A percentile compares a stretch with the other conserved stretches of the same genome.
Conservation (phyloP, 768 basidiomycete species). For the Rhodotorula babjevae region DNA sequence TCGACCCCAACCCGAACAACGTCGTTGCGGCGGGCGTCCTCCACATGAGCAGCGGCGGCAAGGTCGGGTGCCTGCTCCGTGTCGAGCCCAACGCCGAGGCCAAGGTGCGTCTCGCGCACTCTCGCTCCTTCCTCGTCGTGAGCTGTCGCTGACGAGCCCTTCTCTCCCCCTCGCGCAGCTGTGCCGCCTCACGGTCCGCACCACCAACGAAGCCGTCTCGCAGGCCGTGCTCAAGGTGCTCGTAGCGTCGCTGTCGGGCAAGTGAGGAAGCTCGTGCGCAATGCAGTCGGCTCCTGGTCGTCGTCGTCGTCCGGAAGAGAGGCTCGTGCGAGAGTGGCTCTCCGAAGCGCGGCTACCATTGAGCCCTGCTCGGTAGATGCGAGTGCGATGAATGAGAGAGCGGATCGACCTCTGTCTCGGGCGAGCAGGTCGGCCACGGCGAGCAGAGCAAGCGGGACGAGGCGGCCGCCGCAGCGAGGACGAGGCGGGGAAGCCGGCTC, state of each 20-base stretch:
- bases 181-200: slow-evolving; percentile 86
- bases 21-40: slow-evolving; percentile 92
- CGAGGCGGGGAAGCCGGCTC: too few relatives aligned
- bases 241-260: background rate
- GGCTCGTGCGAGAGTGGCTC: too few relatives aligned
- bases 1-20: slow-evolving; percentile 93
- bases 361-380: too few relatives aligned
- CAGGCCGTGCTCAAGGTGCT: slow-evolving; percentile 44
- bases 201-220: slow-evolving; percentile 83
- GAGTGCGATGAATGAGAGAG: too few relatives aligned
- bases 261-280: background rate
- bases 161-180: slow-evolving; percentile 53
- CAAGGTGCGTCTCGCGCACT: slow-evolving; percentile 58
- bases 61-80: slow-evolving; percentile 88
- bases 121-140: background rate
- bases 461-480: too few relatives aligned
- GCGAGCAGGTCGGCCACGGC: too few relatives aligned
- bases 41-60: slow-evolving; percentile 83
- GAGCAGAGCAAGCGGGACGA: too few relatives aligned
- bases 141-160: background rate
- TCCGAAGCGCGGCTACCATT: too few relatives aligned
- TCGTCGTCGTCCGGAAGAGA: too few relatives aligned
- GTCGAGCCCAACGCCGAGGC: slow-evolving; percentile 94
- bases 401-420: too few relatives aligned
- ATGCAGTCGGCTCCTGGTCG: too few relatives aligned